Evolutionary conservation across 805 yeast genomes (phyloP).

Genomic region (Candida orba): DNA sequence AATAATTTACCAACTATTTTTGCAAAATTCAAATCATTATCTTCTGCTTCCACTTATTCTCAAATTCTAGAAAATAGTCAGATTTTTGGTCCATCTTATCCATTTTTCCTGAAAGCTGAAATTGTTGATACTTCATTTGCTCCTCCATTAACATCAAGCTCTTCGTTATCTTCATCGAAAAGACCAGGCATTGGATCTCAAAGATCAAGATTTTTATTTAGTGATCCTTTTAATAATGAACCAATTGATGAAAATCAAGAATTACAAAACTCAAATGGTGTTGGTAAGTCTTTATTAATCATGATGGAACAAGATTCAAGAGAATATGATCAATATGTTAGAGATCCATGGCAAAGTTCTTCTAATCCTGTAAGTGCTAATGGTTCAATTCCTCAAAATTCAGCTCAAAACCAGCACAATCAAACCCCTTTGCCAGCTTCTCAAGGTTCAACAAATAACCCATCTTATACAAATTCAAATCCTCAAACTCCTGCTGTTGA

Average conservation of each 20-base stretch:
- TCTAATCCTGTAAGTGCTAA: slow-evolving; percentile 1
- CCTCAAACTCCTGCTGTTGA: slow-evolving; percentile 37
- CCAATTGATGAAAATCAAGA: slow-evolving; percentile 16
- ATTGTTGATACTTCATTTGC: slow-evolving; percentile 27
- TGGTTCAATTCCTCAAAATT: slow-evolving; percentile 4
- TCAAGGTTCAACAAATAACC: slow-evolving; percentile 12
- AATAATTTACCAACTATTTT: slow-evolving; percentile 29
- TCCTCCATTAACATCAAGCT: slow-evolving; percentile 12
- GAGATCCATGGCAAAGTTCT: slow-evolving; percentile 35
- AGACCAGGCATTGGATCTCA: slow-evolving; percentile 51
- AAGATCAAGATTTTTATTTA: slow-evolving; percentile 62
- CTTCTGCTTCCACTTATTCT: slow-evolving; percentile 38
- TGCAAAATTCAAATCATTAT: slow-evolving; percentile 39
- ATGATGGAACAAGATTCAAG: slow-evolving; percentile 33
- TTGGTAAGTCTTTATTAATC: slow-evolving; percentile 34
- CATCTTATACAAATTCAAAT: slow-evolving; percentile 20
- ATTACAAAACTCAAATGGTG: slow-evolving; percentile 25
- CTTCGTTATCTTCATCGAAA: slow-evolving; percentile 31
- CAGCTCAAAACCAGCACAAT: slow-evolving; percentile 10
- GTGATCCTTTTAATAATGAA: slow-evolving; percentile 50
- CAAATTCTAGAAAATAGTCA: slow-evolving; percentile 32
- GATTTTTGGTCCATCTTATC: slow-evolving; percentile 44
- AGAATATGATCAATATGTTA: slow-evolving; percentile 35
- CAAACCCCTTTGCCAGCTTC: slow-evolving; percentile 7
- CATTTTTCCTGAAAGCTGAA: slow-evolving; percentile 34